Base-by-base conservation (phyloP, 441 rosid genomes). In the Mallotus japonicus region DNA sequence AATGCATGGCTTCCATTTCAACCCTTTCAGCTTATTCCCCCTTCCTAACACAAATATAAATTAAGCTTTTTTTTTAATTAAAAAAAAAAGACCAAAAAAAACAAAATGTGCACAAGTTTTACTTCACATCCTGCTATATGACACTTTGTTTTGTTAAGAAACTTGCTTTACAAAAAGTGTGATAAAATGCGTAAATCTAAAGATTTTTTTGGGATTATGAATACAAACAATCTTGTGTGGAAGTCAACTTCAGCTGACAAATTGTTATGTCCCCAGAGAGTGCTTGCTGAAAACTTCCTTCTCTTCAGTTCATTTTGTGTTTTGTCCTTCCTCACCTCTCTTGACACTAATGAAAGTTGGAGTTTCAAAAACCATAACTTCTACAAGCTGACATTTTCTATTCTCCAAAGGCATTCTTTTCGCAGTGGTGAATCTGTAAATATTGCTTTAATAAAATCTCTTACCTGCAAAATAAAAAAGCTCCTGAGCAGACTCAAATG, bases 391-490 rank as follows among this genome's bases (percentile, higher is more conserved):
- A 74, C 70, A 44, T 86, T 89, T 67, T 87, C 88, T 72, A 95
- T 89, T 82, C 91, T 87, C 99, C 95, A 82, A 71, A 92, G 68
- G 85, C 98, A 95, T 79, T 93, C 99, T 85, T 89, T 93, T 75
- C 98, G 85, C 78, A 95, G 69, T 24, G 97, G 82, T 0, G 99
- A 93, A 82, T 93, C 98, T 1, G 97, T 76, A 79, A 92, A 93
- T 84, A 88, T 90, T 53, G 99, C 95, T 79, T 85, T 86, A 71
- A 93, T 89, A 72, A 95, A 87, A 83, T 89, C 96, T 80, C 80
- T 77, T 72, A 92, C 84, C 99, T 95, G 93, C 81, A 76, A 73
- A 71, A 49, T 70, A 20, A 53, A 73, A 62, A 49, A 40, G 34
- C 42, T 75, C 46, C 46, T 46, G 11, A 75, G 70, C 16, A 60